These are phyloP conservation scores for Ogataea ramenticola DNA, from an alignment of 805 yeast species.

Conservation along the genomic window DNA sequence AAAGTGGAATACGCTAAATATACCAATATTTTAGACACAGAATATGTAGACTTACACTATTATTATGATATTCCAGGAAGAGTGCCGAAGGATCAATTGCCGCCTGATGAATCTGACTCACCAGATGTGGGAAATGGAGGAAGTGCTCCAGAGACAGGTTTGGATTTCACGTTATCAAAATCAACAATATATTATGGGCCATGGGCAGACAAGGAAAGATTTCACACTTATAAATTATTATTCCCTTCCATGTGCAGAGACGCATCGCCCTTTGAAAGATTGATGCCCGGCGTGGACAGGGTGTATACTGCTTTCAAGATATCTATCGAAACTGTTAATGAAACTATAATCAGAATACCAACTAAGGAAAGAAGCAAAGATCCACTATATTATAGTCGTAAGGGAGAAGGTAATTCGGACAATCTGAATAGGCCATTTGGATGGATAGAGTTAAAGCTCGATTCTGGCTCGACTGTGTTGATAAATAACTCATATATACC, in stretches of 20 bases:
- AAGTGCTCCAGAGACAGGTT: slow-evolving; percentile 50
- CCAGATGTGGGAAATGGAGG: slow-evolving; percentile 57
- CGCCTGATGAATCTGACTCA: slow-evolving; percentile 29
- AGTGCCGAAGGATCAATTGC: slow-evolving; percentile 33
- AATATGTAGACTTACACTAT: slow-evolving; percentile 45
- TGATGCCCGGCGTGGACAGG: slow-evolving; percentile 46
- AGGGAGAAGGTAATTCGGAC: not conserved
- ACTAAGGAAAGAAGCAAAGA: slow-evolving; percentile 82
- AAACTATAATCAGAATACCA: slow-evolving; percentile 67
- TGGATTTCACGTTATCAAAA: slow-evolving; percentile 49
- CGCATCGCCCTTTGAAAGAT: slow-evolving; percentile 28
- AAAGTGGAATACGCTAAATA: slow-evolving; percentile 78
- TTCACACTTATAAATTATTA: slow-evolving; percentile 53
- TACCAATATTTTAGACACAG: slow-evolving; percentile 60
- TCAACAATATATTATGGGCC: slow-evolving; percentile 85
- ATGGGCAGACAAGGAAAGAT: slow-evolving; percentile 87
- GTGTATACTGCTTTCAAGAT: slow-evolving; percentile 49
- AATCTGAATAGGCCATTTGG: slow-evolving; percentile 62
- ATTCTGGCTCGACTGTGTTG: slow-evolving; percentile 42
- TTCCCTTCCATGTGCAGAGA: slow-evolving; percentile 65
- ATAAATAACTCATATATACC: slow-evolving; percentile 47
- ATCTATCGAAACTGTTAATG: slow-evolving; percentile 54
- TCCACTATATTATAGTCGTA: slow-evolving; percentile 24
- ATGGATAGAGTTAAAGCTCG: slow-evolving; percentile 76
- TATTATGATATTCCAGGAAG: slow-evolving; percentile 69